phyloP scores from a whole-genome alignment of 2,329 filamentous ascomycete genomes.

The Teratosphaeria gauchensis region DNA sequence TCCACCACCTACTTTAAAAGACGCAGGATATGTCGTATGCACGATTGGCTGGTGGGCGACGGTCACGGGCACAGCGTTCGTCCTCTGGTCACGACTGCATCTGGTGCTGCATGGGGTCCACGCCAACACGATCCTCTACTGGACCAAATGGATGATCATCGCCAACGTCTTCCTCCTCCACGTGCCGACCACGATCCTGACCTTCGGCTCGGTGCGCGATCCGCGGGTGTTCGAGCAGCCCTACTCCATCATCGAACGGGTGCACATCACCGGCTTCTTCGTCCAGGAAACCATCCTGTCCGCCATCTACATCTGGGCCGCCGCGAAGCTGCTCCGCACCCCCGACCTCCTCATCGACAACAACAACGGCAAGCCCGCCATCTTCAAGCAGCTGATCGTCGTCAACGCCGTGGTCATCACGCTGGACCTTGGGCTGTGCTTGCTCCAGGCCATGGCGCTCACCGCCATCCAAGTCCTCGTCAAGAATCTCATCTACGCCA shows the following conservation, averaged over 20 bases:
- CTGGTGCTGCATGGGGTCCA: slow-evolving; percentile 18
- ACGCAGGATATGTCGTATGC: no score
- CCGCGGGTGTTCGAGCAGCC: background rate
- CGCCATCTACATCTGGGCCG: background rate
- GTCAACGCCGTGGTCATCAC: no score
- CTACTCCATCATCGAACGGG: background rate
- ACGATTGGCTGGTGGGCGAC: background rate
- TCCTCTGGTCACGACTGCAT: background rate
- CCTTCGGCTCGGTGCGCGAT: slow-evolving; percentile 40
- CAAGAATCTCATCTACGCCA: no score
- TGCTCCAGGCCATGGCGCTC: no score
- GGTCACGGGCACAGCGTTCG: background rate
- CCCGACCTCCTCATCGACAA: no score
- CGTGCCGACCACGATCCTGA: slow-evolving; percentile 45
- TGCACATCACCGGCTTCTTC: background rate
- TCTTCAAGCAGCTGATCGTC: no score
- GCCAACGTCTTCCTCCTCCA: slow-evolving; percentile 45
- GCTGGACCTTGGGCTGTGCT: no score
- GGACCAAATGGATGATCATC: slow-evolving; percentile 50
- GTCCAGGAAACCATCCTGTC: background rate
- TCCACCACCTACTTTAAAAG: no score
- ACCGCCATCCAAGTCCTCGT: no score
- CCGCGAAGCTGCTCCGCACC: background rate
- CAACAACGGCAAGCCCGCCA: no score
- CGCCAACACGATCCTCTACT: slow-evolving; percentile 39